Evolutionary conservation across 1,139 yeast species (phyloP).

Genomic region (Suhomyces taliae): DNA sequence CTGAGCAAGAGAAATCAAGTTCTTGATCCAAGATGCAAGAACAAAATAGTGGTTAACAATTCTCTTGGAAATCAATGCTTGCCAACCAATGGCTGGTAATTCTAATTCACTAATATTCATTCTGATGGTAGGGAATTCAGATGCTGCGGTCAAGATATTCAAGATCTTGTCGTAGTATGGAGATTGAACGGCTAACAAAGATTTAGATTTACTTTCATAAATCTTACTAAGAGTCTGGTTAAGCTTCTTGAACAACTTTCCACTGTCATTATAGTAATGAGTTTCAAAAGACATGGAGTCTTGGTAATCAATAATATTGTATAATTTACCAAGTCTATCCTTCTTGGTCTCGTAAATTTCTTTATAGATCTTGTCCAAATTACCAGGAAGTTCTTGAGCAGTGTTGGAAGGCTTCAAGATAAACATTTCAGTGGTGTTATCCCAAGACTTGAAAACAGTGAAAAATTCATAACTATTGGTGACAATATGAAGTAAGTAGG

Average conservation of each 20-base stretch:
- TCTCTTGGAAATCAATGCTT: slow-evolving; percentile 63
- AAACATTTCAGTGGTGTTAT: slow-evolving; percentile 48
- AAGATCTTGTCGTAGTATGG: slow-evolving; percentile 53
- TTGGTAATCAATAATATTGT: slow-evolving; percentile 52
- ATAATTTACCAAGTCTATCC: slow-evolving; percentile 42
- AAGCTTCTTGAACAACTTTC: slow-evolving; percentile 54
- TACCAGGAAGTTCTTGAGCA: slow-evolving; percentile 63
- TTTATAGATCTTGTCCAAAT: slow-evolving; percentile 53
- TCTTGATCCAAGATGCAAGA: slow-evolving; percentile 71
- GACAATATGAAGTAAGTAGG: slow-evolving; percentile 70
- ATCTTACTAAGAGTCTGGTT: slow-evolving; percentile 55
- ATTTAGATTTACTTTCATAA: slow-evolving; percentile 68
- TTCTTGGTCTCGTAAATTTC: slow-evolving; percentile 51
- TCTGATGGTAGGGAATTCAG: slow-evolving; percentile 65
- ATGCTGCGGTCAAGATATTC: slow-evolving; percentile 42
- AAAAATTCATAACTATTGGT: slow-evolving; percentile 78
- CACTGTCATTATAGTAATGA: slow-evolving; percentile 49
- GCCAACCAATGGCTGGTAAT: slow-evolving; percentile 89
- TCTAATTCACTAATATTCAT: slow-evolving; percentile 57
- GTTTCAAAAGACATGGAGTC: slow-evolving; percentile 53
- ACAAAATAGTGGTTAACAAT: slow-evolving; percentile 71
- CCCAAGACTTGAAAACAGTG: slow-evolving; percentile 70
- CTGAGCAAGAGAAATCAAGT: slow-evolving; percentile 63
- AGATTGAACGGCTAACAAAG: slow-evolving; percentile 72
- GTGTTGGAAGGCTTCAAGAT: slow-evolving; percentile 66